These are phyloP conservation scores for Trifolium pratense DNA, from an alignment of 306 rosid genomes.

Conservation along the genomic window DNA sequence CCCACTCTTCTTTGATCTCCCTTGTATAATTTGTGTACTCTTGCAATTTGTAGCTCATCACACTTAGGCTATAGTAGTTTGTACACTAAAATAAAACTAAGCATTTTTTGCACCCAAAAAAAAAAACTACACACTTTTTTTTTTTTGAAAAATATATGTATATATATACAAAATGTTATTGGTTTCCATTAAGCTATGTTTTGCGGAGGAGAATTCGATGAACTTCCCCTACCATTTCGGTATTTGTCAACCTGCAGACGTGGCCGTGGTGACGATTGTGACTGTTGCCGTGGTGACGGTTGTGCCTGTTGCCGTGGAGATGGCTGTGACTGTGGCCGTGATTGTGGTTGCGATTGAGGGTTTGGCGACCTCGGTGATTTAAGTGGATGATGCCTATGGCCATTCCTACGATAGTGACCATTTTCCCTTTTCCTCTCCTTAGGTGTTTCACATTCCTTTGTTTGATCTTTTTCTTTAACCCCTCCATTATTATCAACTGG, in stretches of 20 bases:
- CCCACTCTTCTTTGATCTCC: not conserved
- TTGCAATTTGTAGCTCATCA: conserved; percentile 28
- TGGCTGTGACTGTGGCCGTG: not conserved
- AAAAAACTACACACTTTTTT: not conserved
- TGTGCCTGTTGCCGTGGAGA: not conserved
- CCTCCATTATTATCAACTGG: conserved; percentile 43
- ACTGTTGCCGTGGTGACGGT: not conserved
- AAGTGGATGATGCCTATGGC: conserved; percentile 40
- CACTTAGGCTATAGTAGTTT: conserved; percentile 16
- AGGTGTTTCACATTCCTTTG: conserved; percentile 42
- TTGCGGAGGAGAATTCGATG: conserved; percentile 23
- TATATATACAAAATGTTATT: conserved; percentile 39
- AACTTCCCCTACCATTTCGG: conserved; percentile 32
- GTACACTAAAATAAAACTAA: conserved; percentile 18
- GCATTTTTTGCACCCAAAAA: conserved; percentile 1
- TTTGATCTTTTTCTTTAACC: conserved; percentile 31
- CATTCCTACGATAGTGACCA: conserved; percentile 29
- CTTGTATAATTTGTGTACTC: not conserved
- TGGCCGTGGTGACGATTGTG: not conserved
- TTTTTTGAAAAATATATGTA: conserved; percentile 48
- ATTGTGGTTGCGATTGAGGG: conserved; percentile 12
- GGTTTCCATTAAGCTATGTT: conserved; percentile 24
- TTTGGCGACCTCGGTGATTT: conserved; percentile 57
- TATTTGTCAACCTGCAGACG: conserved; percentile 35
- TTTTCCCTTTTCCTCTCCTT: conserved; percentile 46